Evolutionary conservation across 345 rosid genomes (phyloP), one percentile per base, ranked within the genome.

Genomic region (Dipteronia dyeriana): DNA sequence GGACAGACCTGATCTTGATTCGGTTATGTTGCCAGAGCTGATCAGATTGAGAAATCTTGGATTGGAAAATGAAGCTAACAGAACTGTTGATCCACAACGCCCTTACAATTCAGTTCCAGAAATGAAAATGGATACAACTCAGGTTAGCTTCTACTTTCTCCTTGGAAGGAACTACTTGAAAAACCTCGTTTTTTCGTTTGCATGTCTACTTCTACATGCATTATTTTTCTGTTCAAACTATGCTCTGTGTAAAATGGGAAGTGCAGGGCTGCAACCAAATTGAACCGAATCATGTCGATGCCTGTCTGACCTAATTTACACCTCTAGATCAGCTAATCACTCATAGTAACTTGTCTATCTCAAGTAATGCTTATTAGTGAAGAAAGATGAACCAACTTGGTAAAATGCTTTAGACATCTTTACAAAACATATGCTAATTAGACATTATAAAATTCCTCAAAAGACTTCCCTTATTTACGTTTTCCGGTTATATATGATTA

Each of bases 1-100:
- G 73, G 97, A 95, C 63, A 88, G 97, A 63, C 98, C 96, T 34
- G 90, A 90, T 64, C 96, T 94, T 19, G 90, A 81, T 47, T n/a
- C 83, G 0, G 85, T 84, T 62, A 79, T 94, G 74, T 72, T 90
- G 75, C 97, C 97, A 31, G 90, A 85, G 84, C 87, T 93, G 74
- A 86, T 66, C 68, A 81, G 91, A 70, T 79, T 95, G 54, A 81
- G 86, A 80, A 78, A 87, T 66, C 26, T 92, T 19, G 89, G 80
- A 53, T 51, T 69, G 25, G 82, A 84, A 31, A 66, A 72, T 71
- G 76, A 81, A 71, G 66, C 73, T 20, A 80, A 75, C 66, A 73
- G 29, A 10, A 41, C 31, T 68, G 51, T 62, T 25, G 41, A 25
- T 7, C 54, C 23, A 39, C 19, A 70, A 1, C 62, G 13, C 22